Evolutionary conservation across 2,329 filamentous ascomycete genomes (phyloP).

Genomic region (Hypoxylon sp.): DNA sequence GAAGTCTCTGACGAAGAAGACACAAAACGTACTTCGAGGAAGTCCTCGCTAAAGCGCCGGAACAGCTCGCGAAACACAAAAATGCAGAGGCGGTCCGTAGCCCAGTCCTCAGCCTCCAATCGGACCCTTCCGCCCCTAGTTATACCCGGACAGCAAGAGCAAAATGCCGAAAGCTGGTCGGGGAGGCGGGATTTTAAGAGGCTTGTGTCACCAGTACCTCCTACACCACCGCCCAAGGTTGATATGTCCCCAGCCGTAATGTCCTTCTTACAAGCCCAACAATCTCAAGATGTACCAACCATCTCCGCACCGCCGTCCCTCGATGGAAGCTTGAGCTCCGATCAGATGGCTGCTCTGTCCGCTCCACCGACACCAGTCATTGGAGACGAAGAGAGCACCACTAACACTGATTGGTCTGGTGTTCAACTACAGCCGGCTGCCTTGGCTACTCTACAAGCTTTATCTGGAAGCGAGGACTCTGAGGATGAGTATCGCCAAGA

Average conservation of each 20-base stretch:
- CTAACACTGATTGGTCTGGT: constrained; percentile 77
- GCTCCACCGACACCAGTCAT: constrained; percentile 87
- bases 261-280: constrained; percentile 76
- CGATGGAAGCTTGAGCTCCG: constrained; percentile 89
- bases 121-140: constrained; percentile 64
- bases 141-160: constrained; percentile 63
- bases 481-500: constrained; percentile 75
- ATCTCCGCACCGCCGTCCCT: constrained; percentile 88
- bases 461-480: constrained; percentile 69
- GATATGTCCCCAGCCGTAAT: constrained; percentile 83
- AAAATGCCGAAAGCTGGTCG: constrained; percentile 60
- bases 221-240: constrained; percentile 76
- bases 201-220: constrained; percentile 70
- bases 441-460: constrained; percentile 82
- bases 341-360: constrained; percentile 86
- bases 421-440: constrained; percentile 84
- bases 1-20: constrained; percentile 86
- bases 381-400: constrained; percentile 66
- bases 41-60: constrained; percentile 56
- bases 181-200: constrained; percentile 63
- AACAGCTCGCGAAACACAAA: constrained; percentile 55
- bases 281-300: constrained; percentile 76
- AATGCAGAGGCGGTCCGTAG: constrained; percentile 61
- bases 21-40: constrained; percentile 59
- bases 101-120: constrained; percentile 56